Evolutionary conservation across 1,284 basidiomycete genomes (phyloP), one percentile per base, ranked within the genome.

Genomic region (Lignosus rhinocerotis): DNA sequence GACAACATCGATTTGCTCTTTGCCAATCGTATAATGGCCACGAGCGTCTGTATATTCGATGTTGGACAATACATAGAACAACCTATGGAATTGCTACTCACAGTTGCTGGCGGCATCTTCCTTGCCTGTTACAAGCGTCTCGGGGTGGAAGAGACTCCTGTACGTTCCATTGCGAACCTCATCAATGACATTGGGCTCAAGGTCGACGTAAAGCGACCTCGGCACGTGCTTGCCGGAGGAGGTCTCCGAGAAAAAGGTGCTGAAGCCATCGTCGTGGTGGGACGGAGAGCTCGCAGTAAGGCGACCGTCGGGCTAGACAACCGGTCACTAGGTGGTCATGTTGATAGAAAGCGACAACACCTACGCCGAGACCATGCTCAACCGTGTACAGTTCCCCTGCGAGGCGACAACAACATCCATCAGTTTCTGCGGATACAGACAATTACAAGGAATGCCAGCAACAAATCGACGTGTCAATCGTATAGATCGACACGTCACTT

Each of bases 41-140:
- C 95, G 94, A 64, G 95, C 95, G 77, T 98, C 93, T 95, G 56
- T 9, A 10, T 12, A 41, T 12, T 42, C 45, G 46, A 46, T 3
- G 46, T 59, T 46, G 58, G 51, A 54, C 19, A 42, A 55, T 31
- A 43, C 9, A 34, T 44, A 43, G 34, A 39, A 44, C 32, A 43
- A n/a, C 12, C 16, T 32, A 1, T 6, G 33, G 32, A 14, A 48
- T 8, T 16, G 55, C 6, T 32, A 66, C 90, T 69, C 75, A 95
- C 93, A 99, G 81, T 99, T 99, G 86, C 96, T 99, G 66, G 96
- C 96, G 58, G 96, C 96, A 76, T 99, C 97, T 81, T 99, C 97
- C 82, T 99, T 99, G 70, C 97, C 97, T 58, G 92, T 96, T 72
- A 99, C 86, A 71, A 99, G 86, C 60, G 97, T 98, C 84, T 99